These are phyloP conservation scores for Paecilomyces variotii DNA, from an alignment of 2,329 filamentous ascomycete genomes.

Conservation along the genomic window DNA sequence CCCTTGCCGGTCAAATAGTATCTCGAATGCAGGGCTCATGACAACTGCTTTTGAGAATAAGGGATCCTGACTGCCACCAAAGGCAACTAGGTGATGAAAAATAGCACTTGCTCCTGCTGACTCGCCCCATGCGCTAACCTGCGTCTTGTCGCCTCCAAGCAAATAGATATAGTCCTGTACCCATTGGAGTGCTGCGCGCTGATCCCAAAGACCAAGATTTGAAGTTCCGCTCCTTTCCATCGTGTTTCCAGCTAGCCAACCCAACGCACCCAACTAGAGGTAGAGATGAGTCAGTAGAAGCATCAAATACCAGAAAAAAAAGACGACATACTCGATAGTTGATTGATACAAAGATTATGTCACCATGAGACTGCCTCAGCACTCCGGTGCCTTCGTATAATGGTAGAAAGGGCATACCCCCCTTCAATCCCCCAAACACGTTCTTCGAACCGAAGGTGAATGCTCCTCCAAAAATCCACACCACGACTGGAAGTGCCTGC, in stretches of 20 bases:
- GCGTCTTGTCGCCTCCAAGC: constrained; percentile 40
- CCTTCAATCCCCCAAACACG: constrained; percentile 10
- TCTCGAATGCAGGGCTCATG: constrained; percentile 22
- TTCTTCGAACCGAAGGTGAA: constrained; percentile 39
- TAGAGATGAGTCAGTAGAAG: not conserved
- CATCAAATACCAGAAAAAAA: not conserved
- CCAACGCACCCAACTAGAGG: constrained; percentile 36
- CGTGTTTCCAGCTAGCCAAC: constrained; percentile 39
- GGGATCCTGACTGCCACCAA: constrained; percentile 37
- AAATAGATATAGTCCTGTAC: constrained; percentile 39
- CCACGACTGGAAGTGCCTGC: constrained; percentile 36
- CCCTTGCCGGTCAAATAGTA: constrained; percentile 14
- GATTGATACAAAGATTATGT: constrained; percentile 39
- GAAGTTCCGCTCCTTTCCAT: constrained; percentile 37
- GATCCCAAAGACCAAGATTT: constrained; percentile 35
- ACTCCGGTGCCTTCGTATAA: constrained; percentile 34
- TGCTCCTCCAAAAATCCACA: constrained; percentile 42
- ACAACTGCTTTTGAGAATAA: constrained; percentile 33
- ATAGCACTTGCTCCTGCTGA: constrained; percentile 46
- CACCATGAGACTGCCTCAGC: constrained; percentile 26
- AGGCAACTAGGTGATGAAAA: constrained; percentile 42
- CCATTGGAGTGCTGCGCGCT: constrained; percentile 42
- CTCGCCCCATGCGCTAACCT: constrained; percentile 45
- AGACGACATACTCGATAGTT: constrained; percentile 37
- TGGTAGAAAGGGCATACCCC: constrained; percentile 17